These are phyloP conservation scores for Hericium coralloides DNA, from an alignment of 768 basidiomycete genomes.

Conservation along the genomic window DNA sequence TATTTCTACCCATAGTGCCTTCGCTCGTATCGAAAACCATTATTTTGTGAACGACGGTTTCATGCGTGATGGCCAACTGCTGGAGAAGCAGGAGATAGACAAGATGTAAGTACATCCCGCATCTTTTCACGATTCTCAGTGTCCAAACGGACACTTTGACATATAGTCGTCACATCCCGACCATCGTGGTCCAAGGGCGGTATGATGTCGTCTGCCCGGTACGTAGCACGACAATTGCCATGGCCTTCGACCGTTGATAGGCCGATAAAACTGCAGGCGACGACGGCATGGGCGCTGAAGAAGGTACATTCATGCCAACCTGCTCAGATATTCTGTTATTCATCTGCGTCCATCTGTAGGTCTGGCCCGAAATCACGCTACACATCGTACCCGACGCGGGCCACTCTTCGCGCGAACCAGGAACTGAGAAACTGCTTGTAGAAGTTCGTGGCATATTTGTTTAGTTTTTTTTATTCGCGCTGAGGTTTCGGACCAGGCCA, in stretches of 20 bases:
- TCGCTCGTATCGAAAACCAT: constrained; percentile 85
- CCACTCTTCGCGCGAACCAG: constrained; percentile 71
- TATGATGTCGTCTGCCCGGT: constrained; percentile 84
- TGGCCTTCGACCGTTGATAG: not conserved
- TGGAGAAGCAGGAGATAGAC: constrained; percentile 76
- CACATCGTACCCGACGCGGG: constrained; percentile 79
- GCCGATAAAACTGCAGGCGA: constrained; percentile 38
- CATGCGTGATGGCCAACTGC: constrained; percentile 85
- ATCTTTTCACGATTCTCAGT: not conserved
- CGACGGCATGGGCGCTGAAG: constrained; percentile 74
- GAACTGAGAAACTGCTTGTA: constrained; percentile 59
- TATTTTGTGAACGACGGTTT: constrained; percentile 89
- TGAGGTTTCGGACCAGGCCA: not conserved
- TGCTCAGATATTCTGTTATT: not conserved
- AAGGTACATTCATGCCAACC: constrained; percentile 29
- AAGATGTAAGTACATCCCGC: constrained; percentile 51
- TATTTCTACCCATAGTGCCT: constrained; percentile 45
- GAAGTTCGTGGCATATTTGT: constrained; percentile 36
- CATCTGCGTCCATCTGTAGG: constrained; percentile 23
- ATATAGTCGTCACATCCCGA: constrained; percentile 79
- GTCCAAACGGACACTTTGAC: constrained; percentile 1
- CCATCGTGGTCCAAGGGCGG: constrained; percentile 73
- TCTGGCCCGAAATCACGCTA: constrained; percentile 68
- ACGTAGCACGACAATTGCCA: not conserved
- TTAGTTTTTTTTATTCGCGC: not conserved